These are phyloP conservation scores for Colletotrichum tropicale DNA, from an alignment of 2,329 filamentous ascomycete genomes.

Conservation along the genomic window DNA sequence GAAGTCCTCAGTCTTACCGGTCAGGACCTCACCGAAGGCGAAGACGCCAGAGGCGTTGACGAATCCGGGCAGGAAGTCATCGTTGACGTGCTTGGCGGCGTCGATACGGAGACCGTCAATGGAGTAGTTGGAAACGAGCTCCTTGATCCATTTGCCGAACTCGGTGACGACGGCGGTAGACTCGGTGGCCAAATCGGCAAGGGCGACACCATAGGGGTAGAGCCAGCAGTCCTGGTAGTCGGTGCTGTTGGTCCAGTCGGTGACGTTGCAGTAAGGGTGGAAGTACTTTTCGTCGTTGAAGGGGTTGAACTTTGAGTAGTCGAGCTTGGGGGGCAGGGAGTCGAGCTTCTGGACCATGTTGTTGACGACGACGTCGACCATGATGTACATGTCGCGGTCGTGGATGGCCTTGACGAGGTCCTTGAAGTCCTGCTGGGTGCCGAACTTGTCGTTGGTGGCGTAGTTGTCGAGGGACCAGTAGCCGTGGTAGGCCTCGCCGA, in stretches of 20 bases:
- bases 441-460: conserved; percentile 52
- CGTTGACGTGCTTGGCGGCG: conserved; percentile 67
- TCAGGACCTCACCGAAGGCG: conserved; percentile 64
- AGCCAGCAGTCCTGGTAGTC: conserved; percentile 62
- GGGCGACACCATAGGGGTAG: conserved; percentile 56
- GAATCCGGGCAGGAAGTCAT: conserved; percentile 62
- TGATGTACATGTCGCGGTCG: conserved; percentile 58
- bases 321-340: conserved; percentile 53
- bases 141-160: conserved; percentile 62
- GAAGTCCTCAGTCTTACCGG: conserved; percentile 55
- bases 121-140: conserved; percentile 62
- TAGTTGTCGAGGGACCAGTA: conserved; percentile 45
- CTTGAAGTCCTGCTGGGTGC: conserved; percentile 52
- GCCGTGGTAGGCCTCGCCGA: conserved; percentile 39
- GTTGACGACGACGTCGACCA: conserved; percentile 61
- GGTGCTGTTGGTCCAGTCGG: conserved; percentile 57
- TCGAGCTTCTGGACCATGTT: conserved; percentile 43
- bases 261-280: conserved; percentile 62
- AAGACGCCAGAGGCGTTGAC: conserved; percentile 60
- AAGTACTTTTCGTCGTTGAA: conserved; percentile 62
- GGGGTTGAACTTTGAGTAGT: conserved; percentile 26
- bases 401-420: conserved; percentile 53
- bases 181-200: conserved; percentile 68
- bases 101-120: conserved; percentile 68
- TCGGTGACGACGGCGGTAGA: conserved; percentile 49